Percentiles rank a stretch among this genome's conserved stretches.
Conservation (phyloP, 345 rosid species). For the Eucalyptus urophylla region DNA sequence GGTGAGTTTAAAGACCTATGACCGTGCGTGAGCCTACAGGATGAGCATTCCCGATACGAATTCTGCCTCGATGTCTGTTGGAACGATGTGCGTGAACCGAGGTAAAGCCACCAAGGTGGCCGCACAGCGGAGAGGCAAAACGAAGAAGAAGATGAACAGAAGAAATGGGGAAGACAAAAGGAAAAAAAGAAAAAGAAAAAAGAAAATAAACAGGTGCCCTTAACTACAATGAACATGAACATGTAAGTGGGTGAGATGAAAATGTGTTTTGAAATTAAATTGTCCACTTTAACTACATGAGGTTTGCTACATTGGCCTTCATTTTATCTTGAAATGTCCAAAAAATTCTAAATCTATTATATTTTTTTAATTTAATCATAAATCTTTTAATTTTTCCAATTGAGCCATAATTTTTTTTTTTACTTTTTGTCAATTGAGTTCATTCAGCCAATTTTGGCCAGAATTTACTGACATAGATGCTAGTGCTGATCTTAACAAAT, state of each 20-base stretch:
- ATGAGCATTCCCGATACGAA: neutral
- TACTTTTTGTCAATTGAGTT: no score
- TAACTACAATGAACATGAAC: no score
- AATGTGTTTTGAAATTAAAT: no score
- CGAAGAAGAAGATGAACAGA: neutral
- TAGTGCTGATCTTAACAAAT: rapidly evolving
- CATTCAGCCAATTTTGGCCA: rapidly evolving
- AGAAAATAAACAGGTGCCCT: no score
- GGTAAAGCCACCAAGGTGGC: neutral
- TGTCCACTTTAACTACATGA: no score
- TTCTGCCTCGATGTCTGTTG: neutral
- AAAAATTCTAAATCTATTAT: rapidly evolving
- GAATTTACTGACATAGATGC: rapidly evolving
- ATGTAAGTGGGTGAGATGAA: no score
- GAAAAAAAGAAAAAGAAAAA: neutral
- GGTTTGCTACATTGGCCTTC: no score
- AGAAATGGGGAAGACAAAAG: neutral
- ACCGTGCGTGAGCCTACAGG: neutral
- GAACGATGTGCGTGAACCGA: neutral
- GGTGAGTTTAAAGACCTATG: neutral
- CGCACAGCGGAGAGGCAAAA: neutral
- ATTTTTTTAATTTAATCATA: no score
- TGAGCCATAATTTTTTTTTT: rapidly evolving
- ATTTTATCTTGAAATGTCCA: no score
- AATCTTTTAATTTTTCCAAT: no score